These are phyloP conservation scores for Ophiostoma ips DNA, from an alignment of 2,329 filamentous ascomycete species.

Conservation along the genomic window DNA sequence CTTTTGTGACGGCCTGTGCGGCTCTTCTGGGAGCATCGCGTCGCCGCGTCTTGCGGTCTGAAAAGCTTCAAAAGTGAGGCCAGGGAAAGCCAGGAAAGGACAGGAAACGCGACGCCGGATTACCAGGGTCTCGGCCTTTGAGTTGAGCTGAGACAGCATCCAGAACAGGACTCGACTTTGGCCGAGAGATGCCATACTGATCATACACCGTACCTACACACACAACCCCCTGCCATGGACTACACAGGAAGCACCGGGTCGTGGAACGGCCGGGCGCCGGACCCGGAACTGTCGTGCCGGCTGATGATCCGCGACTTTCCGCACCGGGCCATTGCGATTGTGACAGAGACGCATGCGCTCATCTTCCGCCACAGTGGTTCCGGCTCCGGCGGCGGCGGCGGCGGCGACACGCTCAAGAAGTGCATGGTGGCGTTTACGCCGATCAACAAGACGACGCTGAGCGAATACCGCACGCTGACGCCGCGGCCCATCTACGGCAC, in stretches of 20 bases:
- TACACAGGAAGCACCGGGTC: slow-evolving; percentile 25
- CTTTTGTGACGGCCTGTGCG: not conserved
- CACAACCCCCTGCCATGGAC: slow-evolving; percentile 29
- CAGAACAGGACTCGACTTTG: no score
- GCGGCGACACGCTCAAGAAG: slow-evolving; percentile 28
- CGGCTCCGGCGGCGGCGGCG: slow-evolving; percentile 30
- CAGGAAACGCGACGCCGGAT: not conserved
- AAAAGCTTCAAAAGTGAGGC: not conserved
- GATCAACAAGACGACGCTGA: slow-evolving; percentile 49
- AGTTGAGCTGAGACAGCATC: no score
- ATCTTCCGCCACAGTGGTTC: slow-evolving; percentile 70
- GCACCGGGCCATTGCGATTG: slow-evolving; percentile 75
- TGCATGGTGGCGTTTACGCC: slow-evolving; percentile 84
- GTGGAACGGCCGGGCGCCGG: slow-evolving; percentile 33
- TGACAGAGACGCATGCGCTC: slow-evolving; percentile 63
- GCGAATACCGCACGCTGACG: slow-evolving; percentile 63
- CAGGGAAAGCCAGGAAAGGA: not conserved
- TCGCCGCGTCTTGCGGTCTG: slow-evolving; percentile 1
- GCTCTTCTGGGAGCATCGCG: not conserved
- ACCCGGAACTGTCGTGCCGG: slow-evolving; percentile 51
- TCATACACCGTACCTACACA: not conserved
- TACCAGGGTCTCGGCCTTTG: not conserved
- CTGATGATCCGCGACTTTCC: slow-evolving; percentile 78
- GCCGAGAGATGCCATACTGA: no score
- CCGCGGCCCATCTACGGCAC: slow-evolving; percentile 70